A percentile compares a stretch with the other conserved stretches of the same genome.
Evolutionary conservation across 1,284 basidiomycete genomes (phyloP).

Genomic region (Marasmius tenuissimus): DNA sequence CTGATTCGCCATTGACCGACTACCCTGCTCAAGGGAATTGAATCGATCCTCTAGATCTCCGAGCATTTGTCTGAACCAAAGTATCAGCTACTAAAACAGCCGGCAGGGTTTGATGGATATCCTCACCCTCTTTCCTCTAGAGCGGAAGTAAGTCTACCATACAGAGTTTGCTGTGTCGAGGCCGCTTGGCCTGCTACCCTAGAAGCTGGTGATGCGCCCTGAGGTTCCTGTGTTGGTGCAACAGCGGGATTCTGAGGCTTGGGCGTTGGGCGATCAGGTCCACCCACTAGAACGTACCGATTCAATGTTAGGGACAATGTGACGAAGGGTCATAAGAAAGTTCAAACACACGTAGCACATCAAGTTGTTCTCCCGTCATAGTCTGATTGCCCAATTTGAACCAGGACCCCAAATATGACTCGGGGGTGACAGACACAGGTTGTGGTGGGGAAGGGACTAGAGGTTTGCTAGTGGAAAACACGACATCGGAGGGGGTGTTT

Average conservation of each 20-base stretch:
- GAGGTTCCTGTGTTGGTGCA: constrained; percentile 14
- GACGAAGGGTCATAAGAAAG: background rate
- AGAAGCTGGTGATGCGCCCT: constrained; percentile 19
- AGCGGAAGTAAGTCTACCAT: constrained; percentile 52
- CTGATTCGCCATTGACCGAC: constrained; percentile 63
- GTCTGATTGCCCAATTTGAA: constrained; percentile 40
- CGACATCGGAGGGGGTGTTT: constrained; percentile 49
- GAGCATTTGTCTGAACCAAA: constrained; percentile 49
- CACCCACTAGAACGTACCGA: constrained; percentile 47
- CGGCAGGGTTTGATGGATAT: background rate
- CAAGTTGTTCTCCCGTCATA: constrained; percentile 58
- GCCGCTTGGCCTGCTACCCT: constrained; percentile 34
- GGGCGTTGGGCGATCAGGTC: constrained; percentile 56
- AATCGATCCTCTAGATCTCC: constrained; percentile 62
- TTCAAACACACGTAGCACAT: constrained; percentile 49
- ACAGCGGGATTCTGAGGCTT: constrained; percentile 15
- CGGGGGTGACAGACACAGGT: constrained; percentile 56
- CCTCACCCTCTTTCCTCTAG: constrained; percentile 63
- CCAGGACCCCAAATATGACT: constrained; percentile 57
- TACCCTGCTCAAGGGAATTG: constrained; percentile 61
- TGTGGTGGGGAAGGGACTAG: constrained; percentile 55
- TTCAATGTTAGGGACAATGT: background rate
- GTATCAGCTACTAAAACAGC: background rate
- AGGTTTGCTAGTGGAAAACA: constrained; percentile 42
- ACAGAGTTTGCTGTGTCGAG: constrained; percentile 40